phyloP scores from a whole-genome alignment of 768 basidiomycete species.

The Cyclocybe cylindracea region DNA sequence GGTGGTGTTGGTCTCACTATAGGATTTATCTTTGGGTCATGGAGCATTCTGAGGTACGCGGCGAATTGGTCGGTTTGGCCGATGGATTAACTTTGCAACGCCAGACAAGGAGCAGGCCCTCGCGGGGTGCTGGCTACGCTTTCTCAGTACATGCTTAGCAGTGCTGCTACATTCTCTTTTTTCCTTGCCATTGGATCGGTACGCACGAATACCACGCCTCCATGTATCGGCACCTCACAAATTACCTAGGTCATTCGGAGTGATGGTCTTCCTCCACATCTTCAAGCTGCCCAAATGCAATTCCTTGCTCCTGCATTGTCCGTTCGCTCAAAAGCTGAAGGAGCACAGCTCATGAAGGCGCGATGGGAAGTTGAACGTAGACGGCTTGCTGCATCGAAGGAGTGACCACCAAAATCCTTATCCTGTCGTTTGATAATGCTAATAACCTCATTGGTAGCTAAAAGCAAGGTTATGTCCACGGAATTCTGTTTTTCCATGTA shows the following conservation, averaged over 20 bases:
- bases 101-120: conserved; percentile 87
- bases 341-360: conserved; percentile 67
- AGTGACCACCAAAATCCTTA: conserved; percentile 8
- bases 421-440: too few species aligned
- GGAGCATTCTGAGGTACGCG: conserved; percentile 83
- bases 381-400: conserved; percentile 22
- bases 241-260: conserved; percentile 81
- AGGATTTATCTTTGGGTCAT: conserved; percentile 95
- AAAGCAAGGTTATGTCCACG: too few species aligned
- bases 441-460: too few species aligned
- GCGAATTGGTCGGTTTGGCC: background rate
- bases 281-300: conserved; percentile 66
- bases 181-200: conserved; percentile 96
- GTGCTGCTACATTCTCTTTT: conserved; percentile 95
- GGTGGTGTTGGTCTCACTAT: conserved; percentile 95
- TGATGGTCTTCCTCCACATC: conserved; percentile 62
- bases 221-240: conserved; percentile 8
- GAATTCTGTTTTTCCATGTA: too few species aligned
- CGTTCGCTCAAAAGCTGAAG: conserved; percentile 66
- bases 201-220: conserved; percentile 22
- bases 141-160: conserved; percentile 98
- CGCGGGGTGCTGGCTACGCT: conserved; percentile 88
- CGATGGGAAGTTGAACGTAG: conserved; percentile 72
- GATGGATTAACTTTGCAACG: conserved; percentile 2
- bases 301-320: conserved; percentile 48